A percentile compares a stretch with the other conserved stretches of the same genome.
These are phyloP conservation scores for Brasilioporus rufonigricans DNA, from an alignment of 768 basidiomycete genomes.

Conservation along the genomic window DNA sequence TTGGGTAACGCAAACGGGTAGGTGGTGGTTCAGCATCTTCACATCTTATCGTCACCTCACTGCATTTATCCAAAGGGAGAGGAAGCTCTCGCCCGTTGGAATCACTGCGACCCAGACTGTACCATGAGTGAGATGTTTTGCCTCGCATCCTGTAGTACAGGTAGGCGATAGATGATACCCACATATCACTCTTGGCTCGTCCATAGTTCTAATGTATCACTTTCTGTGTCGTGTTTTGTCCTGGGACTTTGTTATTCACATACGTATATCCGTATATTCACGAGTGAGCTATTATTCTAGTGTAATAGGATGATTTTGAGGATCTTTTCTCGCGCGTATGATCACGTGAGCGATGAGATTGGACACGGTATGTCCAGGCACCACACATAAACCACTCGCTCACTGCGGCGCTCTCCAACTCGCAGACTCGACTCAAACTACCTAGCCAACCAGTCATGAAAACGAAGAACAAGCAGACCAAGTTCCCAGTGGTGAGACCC, in stretches of 20 bases:
- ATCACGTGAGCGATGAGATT: conserved; percentile 28
- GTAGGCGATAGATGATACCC: not conserved
- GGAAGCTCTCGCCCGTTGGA: conserved; percentile 20
- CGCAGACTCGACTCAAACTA: not conserved
- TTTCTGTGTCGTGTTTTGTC: not conserved
- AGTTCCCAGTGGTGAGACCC: conserved; percentile 79
- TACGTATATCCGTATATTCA: no score
- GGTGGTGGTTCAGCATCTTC: not conserved
- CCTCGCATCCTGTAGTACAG: not conserved
- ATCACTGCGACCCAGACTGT: not conserved
- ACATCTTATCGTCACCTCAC: not conserved
- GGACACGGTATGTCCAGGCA: conserved; percentile 8
- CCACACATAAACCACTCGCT: conserved; percentile 1
- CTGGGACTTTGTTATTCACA: not conserved
- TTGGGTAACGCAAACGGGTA: conserved; percentile 28
- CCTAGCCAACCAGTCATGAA: conserved; percentile 50
- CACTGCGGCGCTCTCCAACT: not conserved
- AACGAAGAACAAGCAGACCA: conserved; percentile 88
- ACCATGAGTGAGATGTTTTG: not conserved
- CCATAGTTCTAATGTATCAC: not conserved
- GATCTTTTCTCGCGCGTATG: no score
- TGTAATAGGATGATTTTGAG: not conserved
- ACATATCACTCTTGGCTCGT: no score
- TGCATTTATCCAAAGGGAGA: conserved; percentile 15
- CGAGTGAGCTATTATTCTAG: not conserved